Conservation (phyloP, 208 protist genomes). For the Acanthamoeba sp. region DNA sequence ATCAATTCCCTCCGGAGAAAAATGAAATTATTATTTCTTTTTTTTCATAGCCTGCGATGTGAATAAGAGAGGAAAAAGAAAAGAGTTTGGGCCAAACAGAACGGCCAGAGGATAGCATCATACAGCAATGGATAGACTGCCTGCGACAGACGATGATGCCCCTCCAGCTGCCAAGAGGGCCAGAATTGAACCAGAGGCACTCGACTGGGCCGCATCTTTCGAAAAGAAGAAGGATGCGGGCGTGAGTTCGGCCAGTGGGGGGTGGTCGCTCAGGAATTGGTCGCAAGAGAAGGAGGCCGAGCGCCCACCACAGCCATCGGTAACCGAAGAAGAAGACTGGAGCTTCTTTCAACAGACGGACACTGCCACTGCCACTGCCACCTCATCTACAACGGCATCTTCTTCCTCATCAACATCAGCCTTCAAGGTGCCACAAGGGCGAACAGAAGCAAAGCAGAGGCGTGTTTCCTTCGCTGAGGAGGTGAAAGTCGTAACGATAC, state of each 20-base stretch:
- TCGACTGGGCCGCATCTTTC: neutral
- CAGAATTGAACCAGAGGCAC: neutral
- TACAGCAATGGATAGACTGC: no score
- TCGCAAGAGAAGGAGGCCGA: neutral
- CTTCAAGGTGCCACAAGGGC: neutral
- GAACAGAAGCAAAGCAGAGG: neutral
- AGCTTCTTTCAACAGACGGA: neutral
- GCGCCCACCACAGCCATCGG: neutral
- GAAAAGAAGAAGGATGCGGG: neutral
- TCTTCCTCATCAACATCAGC: neutral
- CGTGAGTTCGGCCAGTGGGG: neutral
- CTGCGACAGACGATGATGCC: neutral
- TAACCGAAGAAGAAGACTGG: conserved; percentile 6
- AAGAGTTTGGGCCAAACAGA: no score
- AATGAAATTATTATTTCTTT: no score
- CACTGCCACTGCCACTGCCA: neutral
- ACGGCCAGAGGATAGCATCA: no score
- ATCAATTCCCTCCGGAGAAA: no score
- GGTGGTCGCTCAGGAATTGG: neutral
- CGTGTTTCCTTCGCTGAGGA: neutral
- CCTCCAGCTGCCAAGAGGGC: neutral
- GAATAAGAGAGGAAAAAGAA: no score
- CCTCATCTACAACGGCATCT: neutral
- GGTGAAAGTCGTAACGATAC: conserved; percentile 4
- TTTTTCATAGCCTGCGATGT: no score